Percentiles rank a stretch among this genome's conserved stretches.
Evolutionary conservation across 345 rosid species (phyloP).

Genomic region (Salix brachista): DNA sequence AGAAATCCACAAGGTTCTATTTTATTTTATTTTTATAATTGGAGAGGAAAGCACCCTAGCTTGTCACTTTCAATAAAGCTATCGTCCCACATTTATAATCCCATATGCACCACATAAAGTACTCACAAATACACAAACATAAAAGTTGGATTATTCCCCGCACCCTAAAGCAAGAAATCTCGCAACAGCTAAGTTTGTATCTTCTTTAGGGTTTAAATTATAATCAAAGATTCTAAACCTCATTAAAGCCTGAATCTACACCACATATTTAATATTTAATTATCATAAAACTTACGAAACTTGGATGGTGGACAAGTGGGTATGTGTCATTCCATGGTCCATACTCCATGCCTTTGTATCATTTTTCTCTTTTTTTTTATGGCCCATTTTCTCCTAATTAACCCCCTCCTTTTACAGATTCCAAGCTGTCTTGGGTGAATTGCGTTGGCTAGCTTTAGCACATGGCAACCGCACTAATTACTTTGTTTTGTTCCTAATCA

Average conservation of each 20-base stretch:
- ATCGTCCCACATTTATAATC: slow-evolving; percentile 10
- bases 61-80: slow-evolving; percentile 33
- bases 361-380: neutral
- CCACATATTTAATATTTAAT: slow-evolving; percentile 21
- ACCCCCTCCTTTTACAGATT: slow-evolving; percentile 19
- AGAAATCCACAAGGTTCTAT: neutral
- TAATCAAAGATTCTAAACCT: slow-evolving; percentile 38
- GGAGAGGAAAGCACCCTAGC: slow-evolving; percentile 30
- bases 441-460: slow-evolving; percentile 40
- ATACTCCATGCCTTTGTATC: slow-evolving; percentile 18
- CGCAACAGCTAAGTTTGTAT: slow-evolving; percentile 38
- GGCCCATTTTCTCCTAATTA: neutral
- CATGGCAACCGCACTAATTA: slow-evolving; percentile 37
- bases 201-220: slow-evolving; percentile 18
- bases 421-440: slow-evolving; percentile 33
- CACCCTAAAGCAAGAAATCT: slow-evolving; percentile 33
- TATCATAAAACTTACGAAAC: slow-evolving; percentile 7
- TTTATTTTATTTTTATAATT: neutral
- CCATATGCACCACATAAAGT: neutral
- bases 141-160: slow-evolving; percentile 29
- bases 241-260: slow-evolving; percentile 28
- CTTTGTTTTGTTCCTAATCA: neutral
- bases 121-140: slow-evolving; percentile 2
- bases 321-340: slow-evolving; percentile 26
- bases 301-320: slow-evolving; percentile 35